phyloP scores from a whole-genome alignment of 257 asterid species.

The Catharanthus roseus region DNA sequence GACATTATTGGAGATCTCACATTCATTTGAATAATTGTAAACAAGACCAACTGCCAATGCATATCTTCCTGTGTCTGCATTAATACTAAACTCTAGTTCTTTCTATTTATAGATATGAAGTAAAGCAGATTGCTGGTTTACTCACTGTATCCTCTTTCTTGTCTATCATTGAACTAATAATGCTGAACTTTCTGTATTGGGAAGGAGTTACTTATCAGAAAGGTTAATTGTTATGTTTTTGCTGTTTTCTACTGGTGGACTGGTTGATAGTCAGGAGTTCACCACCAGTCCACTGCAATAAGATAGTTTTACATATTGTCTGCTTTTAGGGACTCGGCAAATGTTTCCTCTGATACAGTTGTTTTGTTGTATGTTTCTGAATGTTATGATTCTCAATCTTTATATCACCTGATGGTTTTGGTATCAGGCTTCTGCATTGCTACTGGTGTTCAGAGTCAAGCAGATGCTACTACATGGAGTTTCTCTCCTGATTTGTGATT shows the following conservation, averaged over 20 bases:
- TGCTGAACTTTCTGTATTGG: not conserved
- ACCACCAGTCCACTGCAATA: not conserved
- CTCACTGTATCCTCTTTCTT: not conserved
- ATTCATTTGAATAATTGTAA: not conserved
- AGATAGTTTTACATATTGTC: too few species aligned
- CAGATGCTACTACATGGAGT: not conserved
- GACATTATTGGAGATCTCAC: not conserved
- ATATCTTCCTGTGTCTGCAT: not conserved
- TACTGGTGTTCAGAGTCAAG: too few species aligned
- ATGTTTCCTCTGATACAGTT: too few species aligned
- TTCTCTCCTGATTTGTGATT: not conserved
- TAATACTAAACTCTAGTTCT: not conserved
- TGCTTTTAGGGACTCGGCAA: too few species aligned
- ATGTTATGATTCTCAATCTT: too few species aligned
- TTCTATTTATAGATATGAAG: not conserved
- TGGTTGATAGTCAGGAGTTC: not conserved
- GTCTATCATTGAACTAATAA: not conserved
- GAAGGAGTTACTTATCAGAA: not conserved
- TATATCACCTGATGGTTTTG: too few species aligned
- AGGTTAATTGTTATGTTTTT: not conserved
- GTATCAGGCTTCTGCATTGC: too few species aligned
- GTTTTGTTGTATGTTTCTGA: too few species aligned
- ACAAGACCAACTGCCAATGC: not conserved
- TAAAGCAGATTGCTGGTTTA: not conserved
- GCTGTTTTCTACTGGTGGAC: not conserved